Base-by-base conservation (phyloP, 495 filamentous ascomycete genomes). In the Penicillium cosmopolitanum region DNA sequence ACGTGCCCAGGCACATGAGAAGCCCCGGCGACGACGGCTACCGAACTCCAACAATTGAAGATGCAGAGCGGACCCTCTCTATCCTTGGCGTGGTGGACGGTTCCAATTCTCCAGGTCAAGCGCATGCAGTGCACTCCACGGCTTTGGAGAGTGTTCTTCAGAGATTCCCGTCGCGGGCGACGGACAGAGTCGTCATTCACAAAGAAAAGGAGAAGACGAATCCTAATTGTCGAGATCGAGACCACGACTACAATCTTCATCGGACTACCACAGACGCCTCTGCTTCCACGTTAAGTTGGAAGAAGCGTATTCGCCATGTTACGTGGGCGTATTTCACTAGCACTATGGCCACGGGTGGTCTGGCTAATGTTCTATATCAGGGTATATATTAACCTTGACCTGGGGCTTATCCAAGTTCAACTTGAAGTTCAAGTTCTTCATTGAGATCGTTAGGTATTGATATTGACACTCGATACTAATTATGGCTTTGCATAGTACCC, bases 331-430 rank as follows among this genome's bases (percentile, higher is more conserved):
- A 84, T 75, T 90, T 90, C 57, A 89, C 87, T 4, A 78, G 89
- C 75, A 85, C 82, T 15, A 93, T 93, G 90, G 91, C 91, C 3
- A 95, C 92, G 0, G 92, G 91, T 12, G 92, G 92, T 0, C 77
- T 96, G 58, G 87, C 91, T 9, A 95, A 93, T 74, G 88, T 92
- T 11, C 67, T 95, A 53, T 82, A 89, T 65, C 78, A 81, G 21
- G 81, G 89, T 91, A 81, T 62, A 55, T 47, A 42, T 25, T 23
- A 23, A 23, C 23, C 23, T 23, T 4, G 4, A 23, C 19, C 23
- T 4, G 23, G 23, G 3, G 23, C 23, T 23, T 23, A 23, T 23
- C 4, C 23, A 23, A 23, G 23, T 23, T 23, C 23, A n/a, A n/a
- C n/a, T n/a, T n/a, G n/a, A n/a, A n/a, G n/a, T 23, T 23, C 23